These are phyloP conservation scores for Eutrema japonicum DNA, from an alignment of 345 rosid species.

Conservation along the genomic window DNA sequence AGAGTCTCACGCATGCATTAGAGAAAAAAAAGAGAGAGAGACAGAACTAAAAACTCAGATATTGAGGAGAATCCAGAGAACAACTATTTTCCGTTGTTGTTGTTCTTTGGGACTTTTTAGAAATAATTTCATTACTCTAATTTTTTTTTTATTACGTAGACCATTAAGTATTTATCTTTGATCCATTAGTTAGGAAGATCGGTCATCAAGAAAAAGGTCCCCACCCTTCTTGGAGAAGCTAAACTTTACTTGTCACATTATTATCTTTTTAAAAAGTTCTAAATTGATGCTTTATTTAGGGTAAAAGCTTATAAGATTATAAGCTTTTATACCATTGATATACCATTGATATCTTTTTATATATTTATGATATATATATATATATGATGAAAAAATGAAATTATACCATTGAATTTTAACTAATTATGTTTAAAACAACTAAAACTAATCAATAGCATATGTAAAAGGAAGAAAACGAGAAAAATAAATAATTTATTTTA, in stretches of 20 bases:
- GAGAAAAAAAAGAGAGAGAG: background rate
- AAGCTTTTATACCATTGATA: no score
- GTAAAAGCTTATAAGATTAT: background rate
- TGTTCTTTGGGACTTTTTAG: constrained; percentile 3
- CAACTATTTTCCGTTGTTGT: constrained; percentile 26
- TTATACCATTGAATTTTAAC: no score
- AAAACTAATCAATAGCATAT: no score
- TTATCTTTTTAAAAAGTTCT: background rate
- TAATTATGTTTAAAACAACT: no score
- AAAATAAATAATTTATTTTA: no score
- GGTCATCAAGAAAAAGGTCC: constrained; percentile 42
- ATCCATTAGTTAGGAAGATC: constrained; percentile 32
- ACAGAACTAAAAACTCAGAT: constrained; percentile 28
- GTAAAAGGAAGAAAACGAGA: no score
- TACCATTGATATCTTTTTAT: no score
- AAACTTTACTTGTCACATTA: constrained; percentile 29
- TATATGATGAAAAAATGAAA: no score
- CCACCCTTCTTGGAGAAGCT: constrained; percentile 28
- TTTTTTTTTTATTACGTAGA: background rate
- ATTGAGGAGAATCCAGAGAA: constrained; percentile 27
- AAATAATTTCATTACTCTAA: background rate
- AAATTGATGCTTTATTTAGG: background rate
- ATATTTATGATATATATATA: no score
- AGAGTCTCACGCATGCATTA: constrained; percentile 38
- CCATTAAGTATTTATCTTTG: constrained; percentile 2